Evolutionary conservation across 345 rosid genomes (phyloP), one percentile per base, ranked within the genome.

Genomic region (Murraya koenigii): DNA sequence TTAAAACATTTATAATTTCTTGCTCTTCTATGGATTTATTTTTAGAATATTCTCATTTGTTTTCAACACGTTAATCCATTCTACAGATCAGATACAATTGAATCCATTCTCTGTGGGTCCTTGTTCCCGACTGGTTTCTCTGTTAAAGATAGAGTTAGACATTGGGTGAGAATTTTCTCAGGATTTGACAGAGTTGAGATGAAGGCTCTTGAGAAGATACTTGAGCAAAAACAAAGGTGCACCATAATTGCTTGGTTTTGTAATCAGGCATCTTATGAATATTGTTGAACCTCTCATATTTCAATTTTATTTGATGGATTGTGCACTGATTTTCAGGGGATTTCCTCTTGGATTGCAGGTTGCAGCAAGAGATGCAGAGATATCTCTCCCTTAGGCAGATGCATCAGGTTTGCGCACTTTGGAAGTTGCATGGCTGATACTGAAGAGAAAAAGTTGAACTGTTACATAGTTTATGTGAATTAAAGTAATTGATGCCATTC

Each of bases 221-320:
- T 97, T 85, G 99, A 94, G 88, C 97, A 94, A 84, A 94, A 94
- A 86, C 98, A 91, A 82, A 89, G 99, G 99, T 92, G 70, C 68
- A 71, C 74, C 54, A 41, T 72, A 69, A 78, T 63, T 82, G 82
- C 38, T 61, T 72, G 83, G 52, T 70, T 75, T 75, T 71, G 68
- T 67, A 73, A 75, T 65, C 69, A 36, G 67, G 68, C 72, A 77
- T 79, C 65, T 62, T 44, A 68, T 69, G 74, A 72, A 61, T 32
- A 54, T 75, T 58, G 80, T 73, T 77, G 56, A 62, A 32, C 64
- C 69, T 56, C 66, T 41, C 41, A 15, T 64, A 78, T 59, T 79
- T 66, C 60, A 60, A 30, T 41, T 85, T 81, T 77, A 80, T 85
- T 82, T 81, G 73, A 75, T 72, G 75, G 75, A 75, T 73, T 82